Conservation (phyloP, 345 rosid species). For the Lepidium aucheri region DNA sequence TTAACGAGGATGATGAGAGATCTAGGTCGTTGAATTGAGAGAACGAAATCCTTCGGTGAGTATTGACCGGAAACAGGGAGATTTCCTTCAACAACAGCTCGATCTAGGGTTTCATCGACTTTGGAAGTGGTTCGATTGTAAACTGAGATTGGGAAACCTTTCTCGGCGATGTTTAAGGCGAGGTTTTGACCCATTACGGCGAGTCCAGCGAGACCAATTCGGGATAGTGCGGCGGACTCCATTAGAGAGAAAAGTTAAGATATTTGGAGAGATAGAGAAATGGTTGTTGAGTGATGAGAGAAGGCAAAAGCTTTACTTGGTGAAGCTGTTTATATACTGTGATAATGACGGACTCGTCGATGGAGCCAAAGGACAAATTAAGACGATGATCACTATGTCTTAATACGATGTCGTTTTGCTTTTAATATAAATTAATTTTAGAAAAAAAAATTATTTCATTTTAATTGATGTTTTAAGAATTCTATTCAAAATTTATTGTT, state of each 20-base stretch:
- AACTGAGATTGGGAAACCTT: conserved; percentile 92
- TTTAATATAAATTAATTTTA: too few species aligned
- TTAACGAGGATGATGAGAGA: conserved; percentile 93
- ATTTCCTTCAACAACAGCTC: conserved; percentile 58
- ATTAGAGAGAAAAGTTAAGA: conserved; percentile 15
- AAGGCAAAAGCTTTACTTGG: not conserved
- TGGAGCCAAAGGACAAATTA: conserved; percentile 39
- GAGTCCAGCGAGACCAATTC: conserved; percentile 88
- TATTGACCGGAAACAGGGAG: conserved; percentile 74
- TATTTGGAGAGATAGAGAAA: not conserved
- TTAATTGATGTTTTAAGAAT: too few species aligned
- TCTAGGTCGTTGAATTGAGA: conserved; percentile 78
- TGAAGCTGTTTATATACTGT: conserved; percentile 10
- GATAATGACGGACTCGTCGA: conserved; percentile 66
- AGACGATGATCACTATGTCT: conserved; percentile 26
- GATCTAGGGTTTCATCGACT: conserved; percentile 78
- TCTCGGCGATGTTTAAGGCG: conserved; percentile 87
- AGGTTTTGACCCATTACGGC: conserved; percentile 99
- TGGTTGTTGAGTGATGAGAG: not conserved
- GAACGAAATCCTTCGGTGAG: conserved; percentile 79
- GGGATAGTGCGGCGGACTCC: conserved; percentile 66
- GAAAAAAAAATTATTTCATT: too few species aligned
- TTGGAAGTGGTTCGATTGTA: conserved; percentile 86
- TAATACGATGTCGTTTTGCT: conserved; percentile 7
- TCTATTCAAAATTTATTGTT: too few species aligned